Conservation (phyloP, 2,329 filamentous ascomycete species). For the Celoporthe dispersa region DNA sequence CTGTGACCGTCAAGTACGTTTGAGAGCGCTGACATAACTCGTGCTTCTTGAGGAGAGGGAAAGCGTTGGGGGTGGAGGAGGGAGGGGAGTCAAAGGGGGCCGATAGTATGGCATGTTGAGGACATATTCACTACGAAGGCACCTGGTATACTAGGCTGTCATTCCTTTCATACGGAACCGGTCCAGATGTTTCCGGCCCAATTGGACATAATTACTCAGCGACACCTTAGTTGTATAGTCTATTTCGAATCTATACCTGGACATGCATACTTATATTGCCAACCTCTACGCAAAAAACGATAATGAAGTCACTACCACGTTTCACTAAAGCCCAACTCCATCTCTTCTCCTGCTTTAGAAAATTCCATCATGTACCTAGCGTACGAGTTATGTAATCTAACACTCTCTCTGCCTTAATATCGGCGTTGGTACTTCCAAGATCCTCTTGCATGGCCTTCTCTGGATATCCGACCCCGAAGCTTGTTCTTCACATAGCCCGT, state of each 20-base stretch:
- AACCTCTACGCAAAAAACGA: neutral
- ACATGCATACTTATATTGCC: neutral
- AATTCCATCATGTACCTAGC: neutral
- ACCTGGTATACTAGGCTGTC: neutral
- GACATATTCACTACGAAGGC: neutral
- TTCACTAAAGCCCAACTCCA: neutral
- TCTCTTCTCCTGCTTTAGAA: no score
- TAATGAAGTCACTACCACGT: no score
- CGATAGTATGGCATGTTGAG: neutral
- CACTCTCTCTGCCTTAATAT: neutral
- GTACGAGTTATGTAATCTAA: neutral
- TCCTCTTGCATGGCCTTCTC: neutral
- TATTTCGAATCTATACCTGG: neutral
- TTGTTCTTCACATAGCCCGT: neutral
- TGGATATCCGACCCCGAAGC: neutral
- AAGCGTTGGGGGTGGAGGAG: neutral
- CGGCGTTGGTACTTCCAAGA: neutral
- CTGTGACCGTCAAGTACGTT: conserved; percentile 49
- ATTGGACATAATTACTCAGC: neutral
- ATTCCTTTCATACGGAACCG: neutral
- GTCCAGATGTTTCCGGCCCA: neutral
- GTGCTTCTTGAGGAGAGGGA: neutral
- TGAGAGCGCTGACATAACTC: neutral
- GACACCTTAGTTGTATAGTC: neutral
- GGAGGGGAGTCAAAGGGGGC: neutral